These are phyloP conservation scores for Geranomyces michiganensis DNA, from an alignment of 192 early-diverging fungal genomes.

Conservation along the genomic window DNA sequence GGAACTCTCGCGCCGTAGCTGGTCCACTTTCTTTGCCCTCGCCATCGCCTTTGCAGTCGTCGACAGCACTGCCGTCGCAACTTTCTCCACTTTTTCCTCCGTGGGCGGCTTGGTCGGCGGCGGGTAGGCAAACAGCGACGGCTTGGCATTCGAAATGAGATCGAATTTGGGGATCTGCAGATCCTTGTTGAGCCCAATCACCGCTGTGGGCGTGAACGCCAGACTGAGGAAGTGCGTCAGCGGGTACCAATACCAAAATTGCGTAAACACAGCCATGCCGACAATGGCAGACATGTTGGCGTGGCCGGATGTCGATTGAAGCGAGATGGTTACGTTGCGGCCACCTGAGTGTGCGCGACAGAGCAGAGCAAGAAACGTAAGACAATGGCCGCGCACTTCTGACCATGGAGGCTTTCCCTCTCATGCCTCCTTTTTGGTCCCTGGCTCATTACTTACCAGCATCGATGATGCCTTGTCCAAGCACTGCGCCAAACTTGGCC, in stretches of 20 bases:
- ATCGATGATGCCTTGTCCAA: slow-evolving; percentile 97
- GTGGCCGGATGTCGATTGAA: slow-evolving; percentile 85
- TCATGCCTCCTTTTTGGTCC: not conserved
- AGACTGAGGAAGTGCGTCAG: slow-evolving; percentile 93
- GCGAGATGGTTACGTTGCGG: slow-evolving; percentile 93
- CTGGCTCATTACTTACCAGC: slow-evolving; percentile 60
- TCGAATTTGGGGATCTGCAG: slow-evolving; percentile 85
- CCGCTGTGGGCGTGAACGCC: slow-evolving; percentile 91
- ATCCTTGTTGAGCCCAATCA: slow-evolving; percentile 93
- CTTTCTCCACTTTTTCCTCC: slow-evolving; percentile 80
- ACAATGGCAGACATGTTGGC: slow-evolving; percentile 93
- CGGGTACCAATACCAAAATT: slow-evolving; percentile 99
- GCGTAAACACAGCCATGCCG: slow-evolving; percentile 97
- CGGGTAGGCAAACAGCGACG: slow-evolving; percentile 93
- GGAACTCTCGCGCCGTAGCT: slow-evolving; percentile 59
- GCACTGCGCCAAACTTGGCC: slow-evolving; percentile 92
- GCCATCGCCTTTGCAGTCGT: slow-evolving; percentile 94
- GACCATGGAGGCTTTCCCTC: no score
- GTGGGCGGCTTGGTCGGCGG: slow-evolving; percentile 81
- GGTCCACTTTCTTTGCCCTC: slow-evolving; percentile 69
- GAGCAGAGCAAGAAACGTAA: not conserved
- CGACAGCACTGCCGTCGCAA: slow-evolving; percentile 93
- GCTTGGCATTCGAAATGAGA: slow-evolving; percentile 80
- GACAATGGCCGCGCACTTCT: no score
- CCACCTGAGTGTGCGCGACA: slow-evolving; percentile 58